Evolutionary conservation across 179 eudicot species (phyloP), one percentile per base, ranked within the genome.

Genomic region (Nepenthes alata): DNA sequence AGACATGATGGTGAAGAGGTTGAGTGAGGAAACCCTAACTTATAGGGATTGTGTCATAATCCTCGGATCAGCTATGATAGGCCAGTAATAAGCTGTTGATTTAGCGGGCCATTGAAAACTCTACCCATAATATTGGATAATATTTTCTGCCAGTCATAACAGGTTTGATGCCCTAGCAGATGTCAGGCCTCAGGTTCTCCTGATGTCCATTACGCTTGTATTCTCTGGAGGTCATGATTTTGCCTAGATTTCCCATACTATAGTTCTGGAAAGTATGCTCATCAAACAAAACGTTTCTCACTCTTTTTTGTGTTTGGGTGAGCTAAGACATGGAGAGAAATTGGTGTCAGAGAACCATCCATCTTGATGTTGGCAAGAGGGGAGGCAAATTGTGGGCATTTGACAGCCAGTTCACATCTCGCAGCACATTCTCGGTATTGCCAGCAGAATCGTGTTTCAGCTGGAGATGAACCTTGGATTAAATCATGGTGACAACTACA

Each of bases 191-290:
- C 82, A 85, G 89, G 95, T 25, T 25, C 25, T 25, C 25, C 25
- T 25, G 25, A 87, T 85, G 91, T 91, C 83, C 89, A 87, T 87
- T 83, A 85, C 69, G 36, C 61, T 47, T 35, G 37, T 57, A 12
- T 38, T 36, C 57, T 64, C 60, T 81, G 56, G 83, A 82, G 69
- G 53, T 34, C 52, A 60, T 67, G 45, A 70, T 82, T 55, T 69
- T 81, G 13, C 83, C 83, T 12, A 72, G 86, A 50, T 60, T 78
- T 48, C 83, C 86, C 5, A 69, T 74, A 45, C 63, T 71, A 37
- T 79, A 81, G 55, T 62, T 69, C 55, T 64, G 77, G 81, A 81
- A 76, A 52, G 35, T 82, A 47, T 69, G 67, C 47, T 49, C 67
- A 35, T 59, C 79, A 12, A 79, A 74, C 76, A 76, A 63, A 63